Base-by-base conservation (phyloP, 305 asterid genomes). In the Plantago rigida region DNA sequence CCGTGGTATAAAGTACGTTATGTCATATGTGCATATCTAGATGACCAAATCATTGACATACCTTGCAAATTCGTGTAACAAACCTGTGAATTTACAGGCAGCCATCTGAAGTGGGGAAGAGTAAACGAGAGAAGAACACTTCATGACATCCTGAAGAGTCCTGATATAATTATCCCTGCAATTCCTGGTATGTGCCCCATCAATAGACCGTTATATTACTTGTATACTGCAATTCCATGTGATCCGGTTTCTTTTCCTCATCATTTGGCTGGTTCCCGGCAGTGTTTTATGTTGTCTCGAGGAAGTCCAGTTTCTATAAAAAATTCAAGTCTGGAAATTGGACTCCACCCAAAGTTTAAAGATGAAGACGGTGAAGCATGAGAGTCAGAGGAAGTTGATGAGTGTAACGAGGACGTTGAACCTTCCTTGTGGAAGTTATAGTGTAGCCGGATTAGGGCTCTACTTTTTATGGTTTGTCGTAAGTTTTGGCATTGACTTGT, bases 291-390 rank as follows among this genome's bases (percentile, higher is more conserved):
- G 75, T 79, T 31, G 88, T 89, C 51, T 87, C 95, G 9, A 84
- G 71, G 71, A 79, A 73, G 68, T 80, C 97, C 42, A 63, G 80
- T 75, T 85, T 87, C 79, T 83, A 87, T 57, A 66, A 65, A 28
- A 78, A 78, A 69, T 87, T 90, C 76, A 85, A 69, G 69, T 77
- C 89, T 39, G 93, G 94, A 60, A 85, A 85, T 46, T 90, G 95
- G 96, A 59, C 84, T 68, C 75, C 68, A 3, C 87, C 93, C 13
- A 49, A 56, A 60, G 62, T 76, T 39, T 71, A 65, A 41, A 77
- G 77, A 83, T 52, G 59, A 55, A 73, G 60, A 49, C 66, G 51
- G 44, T 47, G 1, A 36, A 1, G 10, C 44, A 1, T 6, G 10
- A 6, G 9, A 0, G 39, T 31, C 0, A 0, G 7, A 59, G 63